Percentiles rank a stretch among this genome's conserved stretches.
phyloP scores from a whole-genome alignment of 352 stramenopile species.

The Blastocystis sp. region DNA sequence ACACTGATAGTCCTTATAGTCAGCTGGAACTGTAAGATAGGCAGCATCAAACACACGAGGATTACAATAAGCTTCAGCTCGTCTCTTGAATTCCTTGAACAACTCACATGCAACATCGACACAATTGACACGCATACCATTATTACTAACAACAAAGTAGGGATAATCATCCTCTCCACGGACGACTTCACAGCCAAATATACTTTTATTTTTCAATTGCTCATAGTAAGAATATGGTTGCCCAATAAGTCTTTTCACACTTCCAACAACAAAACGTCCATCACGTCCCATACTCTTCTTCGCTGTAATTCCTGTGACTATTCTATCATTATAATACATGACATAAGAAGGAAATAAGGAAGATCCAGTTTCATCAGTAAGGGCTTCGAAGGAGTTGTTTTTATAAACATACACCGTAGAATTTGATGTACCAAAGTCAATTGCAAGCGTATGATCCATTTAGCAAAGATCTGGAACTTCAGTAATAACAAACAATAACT shows the following conservation, averaged over 20 bases:
- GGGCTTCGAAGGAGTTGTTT: background rate
- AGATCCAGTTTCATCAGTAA: background rate
- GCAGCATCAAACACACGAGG: background rate
- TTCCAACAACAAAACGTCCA: background rate
- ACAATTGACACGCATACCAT: background rate
- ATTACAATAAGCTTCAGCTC: background rate
- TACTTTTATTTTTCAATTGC: background rate
- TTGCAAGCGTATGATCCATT: conserved; percentile 31
- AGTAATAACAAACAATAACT: background rate
- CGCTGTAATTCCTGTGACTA: background rate
- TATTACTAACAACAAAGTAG: background rate
- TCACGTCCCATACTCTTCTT: background rate
- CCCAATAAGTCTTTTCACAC: conserved; percentile 43
- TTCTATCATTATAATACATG: background rate
- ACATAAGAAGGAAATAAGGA: conserved; percentile 37
- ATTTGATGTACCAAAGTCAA: conserved; percentile 58
- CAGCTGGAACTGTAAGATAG: conserved; percentile 31
- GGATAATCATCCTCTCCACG: conserved; percentile 29
- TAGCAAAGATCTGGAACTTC: background rate
- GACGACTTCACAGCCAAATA: conserved; percentile 47
- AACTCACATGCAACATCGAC: conserved; percentile 39
- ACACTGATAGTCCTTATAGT: background rate
- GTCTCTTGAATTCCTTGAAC: conserved; percentile 32
- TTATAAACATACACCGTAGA: conserved; percentile 1
- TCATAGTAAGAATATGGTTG: background rate